Base-by-base conservation (phyloP, 768 basidiomycete species). In the Russula vinacea region DNA sequence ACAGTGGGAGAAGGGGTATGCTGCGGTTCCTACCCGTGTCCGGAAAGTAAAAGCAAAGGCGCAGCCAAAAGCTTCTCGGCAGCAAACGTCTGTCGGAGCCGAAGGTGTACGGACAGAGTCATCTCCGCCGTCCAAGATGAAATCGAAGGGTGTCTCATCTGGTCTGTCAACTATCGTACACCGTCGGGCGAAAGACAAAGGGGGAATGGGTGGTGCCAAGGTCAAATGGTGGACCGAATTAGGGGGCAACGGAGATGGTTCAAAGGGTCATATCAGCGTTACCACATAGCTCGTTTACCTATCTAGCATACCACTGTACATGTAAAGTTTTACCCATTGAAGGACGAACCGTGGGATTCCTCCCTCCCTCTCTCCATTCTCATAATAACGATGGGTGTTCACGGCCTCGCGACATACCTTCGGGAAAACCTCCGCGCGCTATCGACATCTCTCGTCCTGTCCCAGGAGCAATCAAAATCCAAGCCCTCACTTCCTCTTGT, bases 1-100 rank as follows among this genome's bases (percentile, higher is more conserved):
- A 57, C 80, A 84, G 53, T 98, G 92, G 92, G 95, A 98, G 54
- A 70, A 70, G 33, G 67, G 59, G 2, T 66, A 67, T 49, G 45
- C 50, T 24, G 55, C 60, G 11, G 51, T 56, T 24, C 56, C 60
- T 29, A 52, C 63, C 45, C 66, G 58, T 40, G 58, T 65, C 14
- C 39, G 45, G 33, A 56, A 60, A 22, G 19, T 13, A 39, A 55
- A 26, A 13, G 56, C 33, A 22, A 51, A 60, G 68, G 66, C 51
- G 35, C 57, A 39, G 22, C 33, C 42, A 24, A 56, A 44, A 6
- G 16, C 22, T 47, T 47, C 62, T 22, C 52, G 8, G 45, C 13
- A 24, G 29, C 26, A n/a, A 49, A 42, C 33, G 47, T 58, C 52
- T n/a, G 14, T 11, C 47, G n/a, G 17, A 40, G 10, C 22, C 32